phyloP scores from a whole-genome alignment of 768 basidiomycete species.

The Cystobasidium tubakii region DNA sequence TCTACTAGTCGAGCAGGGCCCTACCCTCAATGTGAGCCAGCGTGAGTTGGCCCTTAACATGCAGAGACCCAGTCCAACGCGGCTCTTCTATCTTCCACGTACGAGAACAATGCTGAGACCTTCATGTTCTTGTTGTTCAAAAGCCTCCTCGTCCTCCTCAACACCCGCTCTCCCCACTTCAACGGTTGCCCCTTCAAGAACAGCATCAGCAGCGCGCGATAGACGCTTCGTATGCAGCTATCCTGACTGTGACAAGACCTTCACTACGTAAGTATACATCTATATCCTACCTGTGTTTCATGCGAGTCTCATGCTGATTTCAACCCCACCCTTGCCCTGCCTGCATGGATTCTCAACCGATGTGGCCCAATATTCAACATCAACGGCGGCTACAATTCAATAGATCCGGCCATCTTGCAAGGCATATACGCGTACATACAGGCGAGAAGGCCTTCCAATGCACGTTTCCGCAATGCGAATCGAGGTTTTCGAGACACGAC shows the following conservation, averaged over 20 bases:
- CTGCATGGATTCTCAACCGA: no score
- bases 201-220: neutral
- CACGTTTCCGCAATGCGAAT: conserved; percentile 7
- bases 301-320: neutral
- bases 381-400: neutral
- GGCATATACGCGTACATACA: conserved; percentile 22
- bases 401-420: conserved; percentile 29
- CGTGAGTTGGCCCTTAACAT: conserved; percentile 1
- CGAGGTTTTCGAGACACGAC: conserved; percentile 27
- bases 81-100: neutral
- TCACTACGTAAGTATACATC: neutral
- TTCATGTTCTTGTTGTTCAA: neutral
- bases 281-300: neutral
- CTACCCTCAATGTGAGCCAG: neutral
- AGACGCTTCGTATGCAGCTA: neutral
- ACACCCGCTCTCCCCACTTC: neutral
- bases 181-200: neutral
- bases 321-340: neutral
- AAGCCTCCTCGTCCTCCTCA: conserved; percentile 12
- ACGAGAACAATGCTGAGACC: neutral
- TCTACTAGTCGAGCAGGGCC: neutral
- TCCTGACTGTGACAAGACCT: conserved; percentile 22
- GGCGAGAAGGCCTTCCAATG: conserved; percentile 26
- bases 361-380: neutral
- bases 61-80: no score